A percentile compares a stretch with the other conserved stretches of the same genome.
phyloP scores from a whole-genome alignment of 257 asterid species.

The Misopates orontium region DNA sequence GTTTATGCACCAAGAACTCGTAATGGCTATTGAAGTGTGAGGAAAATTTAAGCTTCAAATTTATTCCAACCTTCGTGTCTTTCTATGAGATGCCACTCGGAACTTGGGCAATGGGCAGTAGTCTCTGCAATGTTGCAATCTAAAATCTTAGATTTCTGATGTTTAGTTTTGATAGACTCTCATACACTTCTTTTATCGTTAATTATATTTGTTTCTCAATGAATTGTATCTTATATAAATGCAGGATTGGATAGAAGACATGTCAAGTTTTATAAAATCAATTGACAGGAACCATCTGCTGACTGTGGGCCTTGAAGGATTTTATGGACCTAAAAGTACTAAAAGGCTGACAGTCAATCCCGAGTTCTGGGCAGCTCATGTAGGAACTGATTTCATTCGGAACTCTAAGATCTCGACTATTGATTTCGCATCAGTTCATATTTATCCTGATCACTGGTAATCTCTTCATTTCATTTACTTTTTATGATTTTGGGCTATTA shows the following conservation, averaged over 20 bases:
- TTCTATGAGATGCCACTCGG: not conserved
- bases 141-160: not conserved
- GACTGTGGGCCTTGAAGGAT: constrained; percentile 97
- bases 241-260: constrained; percentile 98
- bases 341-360: constrained; percentile 82
- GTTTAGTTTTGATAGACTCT: not conserved
- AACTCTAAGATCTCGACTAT: constrained; percentile 76
- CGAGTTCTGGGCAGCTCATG: constrained; percentile 87
- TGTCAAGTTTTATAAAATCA: constrained; percentile 82
- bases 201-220: not conserved
- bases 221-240: constrained; percentile 29
- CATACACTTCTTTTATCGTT: too few species aligned
- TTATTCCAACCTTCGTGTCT: not conserved
- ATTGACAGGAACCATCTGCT: constrained; percentile 82
- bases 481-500: not conserved
- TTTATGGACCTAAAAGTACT: constrained; percentile 85
- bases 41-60: not conserved
- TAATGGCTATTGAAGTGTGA: not conserved
- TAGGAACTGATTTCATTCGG: constrained; percentile 92
- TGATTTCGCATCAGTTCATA: constrained; percentile 94
- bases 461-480: constrained; percentile 26
- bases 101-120: not conserved
- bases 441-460: constrained; percentile 97
- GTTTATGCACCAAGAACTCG: not conserved
- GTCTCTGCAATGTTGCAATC: not conserved